phyloP scores from a whole-genome alignment of 129 eudicot species.

The Ambrosia artemisiifolia region DNA sequence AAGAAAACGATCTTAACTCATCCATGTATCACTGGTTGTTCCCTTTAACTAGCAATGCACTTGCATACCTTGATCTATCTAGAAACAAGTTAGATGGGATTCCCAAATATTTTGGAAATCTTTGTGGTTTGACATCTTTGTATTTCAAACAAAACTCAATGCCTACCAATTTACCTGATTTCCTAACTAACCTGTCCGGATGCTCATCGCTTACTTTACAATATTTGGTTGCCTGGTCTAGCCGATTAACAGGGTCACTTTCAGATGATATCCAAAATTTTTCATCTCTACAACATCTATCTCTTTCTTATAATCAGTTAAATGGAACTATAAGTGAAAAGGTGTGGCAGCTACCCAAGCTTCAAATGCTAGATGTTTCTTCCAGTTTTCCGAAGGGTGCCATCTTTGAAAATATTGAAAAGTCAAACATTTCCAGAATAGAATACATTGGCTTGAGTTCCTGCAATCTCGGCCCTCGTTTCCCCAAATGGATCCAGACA shows the following conservation, averaged over 20 bases:
- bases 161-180: neutral
- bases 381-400: neutral
- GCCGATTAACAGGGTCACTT: neutral
- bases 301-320: neutral
- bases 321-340: slow-evolving; percentile 8
- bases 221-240: neutral
- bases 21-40: slow-evolving; percentile 15
- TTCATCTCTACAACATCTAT: neutral
- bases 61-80: neutral
- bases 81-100: neutral
- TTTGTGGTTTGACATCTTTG: neutral
- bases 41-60: neutral
- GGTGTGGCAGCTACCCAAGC: neutral
- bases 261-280: neutral
- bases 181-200: neutral
- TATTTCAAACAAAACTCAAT: neutral
- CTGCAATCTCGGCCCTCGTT: slow-evolving; percentile 8
- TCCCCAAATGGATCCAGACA: slow-evolving; percentile 2
- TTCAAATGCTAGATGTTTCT: neutral
- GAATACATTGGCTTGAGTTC: neutral
- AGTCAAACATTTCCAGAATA: neutral
- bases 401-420: neutral
- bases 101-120: slow-evolving; percentile 10
- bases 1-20: slow-evolving; percentile 7
- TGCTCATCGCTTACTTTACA: neutral